Evolutionary conservation across 2,329 filamentous ascomycete species (phyloP).

Genomic region (Epicoccum sorghinum): DNA sequence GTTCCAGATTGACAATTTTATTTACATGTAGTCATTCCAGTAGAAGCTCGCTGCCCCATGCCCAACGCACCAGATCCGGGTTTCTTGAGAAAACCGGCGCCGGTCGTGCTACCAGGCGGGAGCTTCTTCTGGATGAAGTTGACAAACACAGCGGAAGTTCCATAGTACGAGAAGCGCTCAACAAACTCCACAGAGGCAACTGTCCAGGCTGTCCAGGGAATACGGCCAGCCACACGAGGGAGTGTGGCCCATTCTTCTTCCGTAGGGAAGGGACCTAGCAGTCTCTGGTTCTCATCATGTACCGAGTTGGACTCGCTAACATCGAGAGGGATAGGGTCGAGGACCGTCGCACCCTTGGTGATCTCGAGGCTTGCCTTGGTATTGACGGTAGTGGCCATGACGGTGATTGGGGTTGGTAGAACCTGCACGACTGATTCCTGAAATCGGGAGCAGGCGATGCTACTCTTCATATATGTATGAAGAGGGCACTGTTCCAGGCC

Average conservation of each 20-base stretch:
- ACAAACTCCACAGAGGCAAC: slow-evolving; percentile 45
- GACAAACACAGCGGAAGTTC: slow-evolving; percentile 46
- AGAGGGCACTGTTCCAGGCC: slow-evolving; percentile 13
- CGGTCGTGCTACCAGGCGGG: slow-evolving; percentile 41
- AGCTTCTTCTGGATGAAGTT: slow-evolving; percentile 48
- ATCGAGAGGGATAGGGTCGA: slow-evolving; percentile 36
- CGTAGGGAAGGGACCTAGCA: slow-evolving; percentile 39
- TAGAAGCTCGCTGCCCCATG: slow-evolving; percentile 61
- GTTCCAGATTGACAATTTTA: neutral
- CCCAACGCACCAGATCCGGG: slow-evolving; percentile 56
- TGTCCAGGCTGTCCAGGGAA: slow-evolving; percentile 46
- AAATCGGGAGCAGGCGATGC: slow-evolving; percentile 2
- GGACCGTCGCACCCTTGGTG: slow-evolving; percentile 36
- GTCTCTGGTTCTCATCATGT: slow-evolving; percentile 25
- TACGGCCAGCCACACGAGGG: slow-evolving; percentile 42
- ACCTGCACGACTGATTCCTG: slow-evolving; percentile 16
- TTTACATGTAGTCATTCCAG: slow-evolving; percentile 55
- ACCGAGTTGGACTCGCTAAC: slow-evolving; percentile 27
- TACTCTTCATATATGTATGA: slow-evolving; percentile 27
- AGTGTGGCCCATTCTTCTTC: slow-evolving; percentile 46
- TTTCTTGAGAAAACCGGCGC: slow-evolving; percentile 43
- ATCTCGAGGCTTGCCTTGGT: slow-evolving; percentile 41
- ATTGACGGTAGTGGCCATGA: slow-evolving; percentile 29
- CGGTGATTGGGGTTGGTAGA: slow-evolving; percentile 4
- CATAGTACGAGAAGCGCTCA: slow-evolving; percentile 48